Percentiles rank a stretch among this genome's conserved stretches.
Evolutionary conservation across 176 grass and related monocot genomes (phyloP).

Genomic region (Pontederia crassipes): DNA sequence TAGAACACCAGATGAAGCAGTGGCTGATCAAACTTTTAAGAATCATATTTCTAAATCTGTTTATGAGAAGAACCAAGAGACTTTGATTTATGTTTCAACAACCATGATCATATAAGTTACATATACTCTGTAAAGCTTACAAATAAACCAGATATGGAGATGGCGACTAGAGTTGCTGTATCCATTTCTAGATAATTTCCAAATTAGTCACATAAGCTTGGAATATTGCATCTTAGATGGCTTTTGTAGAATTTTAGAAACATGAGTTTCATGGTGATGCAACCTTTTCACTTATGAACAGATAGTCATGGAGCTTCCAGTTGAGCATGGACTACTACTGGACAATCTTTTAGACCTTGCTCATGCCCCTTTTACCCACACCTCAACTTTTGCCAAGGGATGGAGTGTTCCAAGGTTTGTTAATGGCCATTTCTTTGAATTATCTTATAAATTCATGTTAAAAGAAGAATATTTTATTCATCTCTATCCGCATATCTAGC

Average conservation of each 20-base stretch:
- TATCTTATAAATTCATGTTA: not conserved
- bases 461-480: too few relatives aligned
- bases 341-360: slow-evolving; percentile 98
- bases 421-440: not conserved
- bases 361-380: slow-evolving; percentile 97
- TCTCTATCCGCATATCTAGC: not conserved
- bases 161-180: too few relatives aligned
- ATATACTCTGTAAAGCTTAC: too few relatives aligned
- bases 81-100: too few relatives aligned
- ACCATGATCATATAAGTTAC: too few relatives aligned
- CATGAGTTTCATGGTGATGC: not conserved
- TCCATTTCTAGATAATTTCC: too few relatives aligned
- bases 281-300: slow-evolving; percentile 26
- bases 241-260: slow-evolving; percentile 9
- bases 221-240: not conserved
- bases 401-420: slow-evolving; percentile 92
- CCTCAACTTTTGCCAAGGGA: slow-evolving; percentile 91
- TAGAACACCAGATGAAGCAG: too few relatives aligned
- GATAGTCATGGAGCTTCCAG: slow-evolving; percentile 93
- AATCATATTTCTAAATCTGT: too few relatives aligned
- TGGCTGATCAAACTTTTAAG: too few relatives aligned
- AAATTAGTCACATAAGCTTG: too few relatives aligned
- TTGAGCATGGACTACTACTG: slow-evolving; percentile 88
- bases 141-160: too few relatives aligned
- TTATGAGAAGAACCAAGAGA: too few relatives aligned